Conservation (phyloP, 2,329 filamentous ascomycete species). For the Aspergillus awamori region DNA sequence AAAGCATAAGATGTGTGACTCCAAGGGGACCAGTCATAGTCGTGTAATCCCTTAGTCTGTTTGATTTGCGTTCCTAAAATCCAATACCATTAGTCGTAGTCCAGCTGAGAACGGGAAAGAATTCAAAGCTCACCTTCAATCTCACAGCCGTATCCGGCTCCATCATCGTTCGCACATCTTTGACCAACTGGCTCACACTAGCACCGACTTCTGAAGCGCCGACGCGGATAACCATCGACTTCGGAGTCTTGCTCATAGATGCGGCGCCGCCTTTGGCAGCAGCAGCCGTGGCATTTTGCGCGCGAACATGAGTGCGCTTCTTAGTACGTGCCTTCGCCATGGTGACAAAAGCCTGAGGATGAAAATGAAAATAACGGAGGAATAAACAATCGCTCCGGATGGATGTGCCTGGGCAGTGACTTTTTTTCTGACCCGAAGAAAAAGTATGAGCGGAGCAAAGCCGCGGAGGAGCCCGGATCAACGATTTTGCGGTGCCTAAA, state of each 20-base stretch:
- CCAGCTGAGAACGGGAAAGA: neutral
- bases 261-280: constrained; percentile 60
- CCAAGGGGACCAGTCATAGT: constrained; percentile 94
- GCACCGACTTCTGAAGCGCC: constrained; percentile 91
- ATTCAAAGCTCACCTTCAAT: constrained; percentile 60
- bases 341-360: constrained; percentile 6
- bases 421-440: constrained; percentile 39
- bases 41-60: constrained; percentile 87
- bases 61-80: constrained; percentile 73
- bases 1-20: constrained; percentile 88
- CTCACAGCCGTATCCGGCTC: constrained; percentile 90
- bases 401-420: constrained; percentile 21
- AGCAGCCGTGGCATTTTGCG: constrained; percentile 57
- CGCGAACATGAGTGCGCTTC: constrained; percentile 82
- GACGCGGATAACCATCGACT: constrained; percentile 98
- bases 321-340: constrained; percentile 85
- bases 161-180: constrained; percentile 91
- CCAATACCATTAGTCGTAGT: neutral
- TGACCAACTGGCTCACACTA: constrained; percentile 86
- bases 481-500: constrained; percentile 39
- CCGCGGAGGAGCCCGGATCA: constrained; percentile 39
- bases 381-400: constrained; percentile 1
- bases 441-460: constrained; percentile 33
- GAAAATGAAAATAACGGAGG: constrained; percentile 4
- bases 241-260: constrained; percentile 70